These are phyloP conservation scores for Metschnikowia matae DNA, from an alignment of 805 yeast species.

Conservation along the genomic window DNA sequence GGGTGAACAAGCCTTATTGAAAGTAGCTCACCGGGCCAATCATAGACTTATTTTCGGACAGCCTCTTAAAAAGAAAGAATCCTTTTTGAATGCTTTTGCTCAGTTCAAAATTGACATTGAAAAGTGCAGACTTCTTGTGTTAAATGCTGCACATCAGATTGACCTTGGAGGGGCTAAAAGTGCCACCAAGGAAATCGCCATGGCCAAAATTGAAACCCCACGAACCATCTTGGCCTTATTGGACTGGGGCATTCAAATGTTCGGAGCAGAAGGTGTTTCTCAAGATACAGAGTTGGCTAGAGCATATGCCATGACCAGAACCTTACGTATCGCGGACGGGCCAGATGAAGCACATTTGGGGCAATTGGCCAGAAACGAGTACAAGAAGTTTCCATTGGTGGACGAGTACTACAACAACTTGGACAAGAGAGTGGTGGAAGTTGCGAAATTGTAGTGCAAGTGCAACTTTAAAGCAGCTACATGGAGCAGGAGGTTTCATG, in stretches of 20 bases:
- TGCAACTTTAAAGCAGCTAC: background rate
- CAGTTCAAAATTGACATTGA: constrained; percentile 52
- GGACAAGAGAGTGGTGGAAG: constrained; percentile 17
- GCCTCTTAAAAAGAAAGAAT: constrained; percentile 47
- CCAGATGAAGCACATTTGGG: constrained; percentile 64
- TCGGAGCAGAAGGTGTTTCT: constrained; percentile 62
- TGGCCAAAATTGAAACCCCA: constrained; percentile 63
- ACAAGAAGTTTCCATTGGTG: constrained; percentile 33
- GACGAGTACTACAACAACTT: constrained; percentile 32
- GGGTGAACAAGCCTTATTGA: constrained; percentile 51
- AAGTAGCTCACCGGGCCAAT: constrained; percentile 49
- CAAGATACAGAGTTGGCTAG: constrained; percentile 58
- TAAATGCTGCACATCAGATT: constrained; percentile 58
- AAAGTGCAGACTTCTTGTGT: constrained; percentile 49
- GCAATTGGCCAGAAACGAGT: constrained; percentile 51
- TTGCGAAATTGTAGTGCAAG: constrained; percentile 24
- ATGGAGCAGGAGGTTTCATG: background rate
- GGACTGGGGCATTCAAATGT: constrained; percentile 62
- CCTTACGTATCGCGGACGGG: constrained; percentile 63
- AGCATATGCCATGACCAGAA: constrained; percentile 49
- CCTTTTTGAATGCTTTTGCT: constrained; percentile 47
- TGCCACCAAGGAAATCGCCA: constrained; percentile 55
- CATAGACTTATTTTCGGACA: constrained; percentile 50
- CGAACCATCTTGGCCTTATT: constrained; percentile 46
- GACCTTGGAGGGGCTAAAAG: constrained; percentile 50